phyloP scores from a whole-genome alignment of 805 yeast genomes.

The Priceomyces medius region DNA sequence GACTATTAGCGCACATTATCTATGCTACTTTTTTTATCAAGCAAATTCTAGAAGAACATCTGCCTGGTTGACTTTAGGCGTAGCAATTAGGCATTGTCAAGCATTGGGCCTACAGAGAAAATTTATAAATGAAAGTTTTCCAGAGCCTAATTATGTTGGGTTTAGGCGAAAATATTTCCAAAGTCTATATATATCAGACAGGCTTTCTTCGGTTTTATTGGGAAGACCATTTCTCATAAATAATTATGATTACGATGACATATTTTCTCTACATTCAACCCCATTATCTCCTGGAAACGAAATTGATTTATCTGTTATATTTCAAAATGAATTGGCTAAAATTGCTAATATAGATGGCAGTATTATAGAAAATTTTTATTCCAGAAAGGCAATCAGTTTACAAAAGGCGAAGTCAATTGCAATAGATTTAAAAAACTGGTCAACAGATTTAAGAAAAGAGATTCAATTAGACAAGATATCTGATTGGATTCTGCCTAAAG shows the following conservation, averaged over 20 bases:
- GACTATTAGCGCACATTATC: slow-evolving; percentile 40
- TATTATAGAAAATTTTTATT: slow-evolving; percentile 31
- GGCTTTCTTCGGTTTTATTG: slow-evolving; percentile 30
- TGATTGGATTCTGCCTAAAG: slow-evolving; percentile 1
- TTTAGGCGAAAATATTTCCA: slow-evolving; percentile 37
- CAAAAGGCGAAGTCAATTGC: slow-evolving; percentile 33
- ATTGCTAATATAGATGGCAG: slow-evolving; percentile 28
- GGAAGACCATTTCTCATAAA: slow-evolving; percentile 38
- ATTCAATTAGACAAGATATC: slow-evolving; percentile 18
- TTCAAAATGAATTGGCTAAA: slow-evolving; percentile 27
- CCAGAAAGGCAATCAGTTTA: slow-evolving; percentile 27
- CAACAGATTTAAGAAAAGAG: slow-evolving; percentile 28
- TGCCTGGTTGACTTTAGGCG: slow-evolving; percentile 45
- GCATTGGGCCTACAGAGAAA: slow-evolving; percentile 41
- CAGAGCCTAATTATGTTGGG: slow-evolving; percentile 21
- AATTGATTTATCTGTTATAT: slow-evolving; percentile 23
- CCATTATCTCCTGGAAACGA: slow-evolving; percentile 7
- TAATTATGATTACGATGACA: slow-evolving; percentile 41
- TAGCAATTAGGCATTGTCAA: slow-evolving; percentile 43
- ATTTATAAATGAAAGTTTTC: slow-evolving; percentile 35
- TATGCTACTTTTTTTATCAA: slow-evolving; percentile 42
- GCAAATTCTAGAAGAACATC: slow-evolving; percentile 37
- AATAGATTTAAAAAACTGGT: slow-evolving; percentile 33
- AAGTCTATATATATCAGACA: slow-evolving; percentile 33
- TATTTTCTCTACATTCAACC: slow-evolving; percentile 10